Percentiles rank a stretch among this genome's conserved stretches.
Evolutionary conservation across 176 grass and related monocot genomes (phyloP).

Genomic region (Ensete ventricosum): DNA sequence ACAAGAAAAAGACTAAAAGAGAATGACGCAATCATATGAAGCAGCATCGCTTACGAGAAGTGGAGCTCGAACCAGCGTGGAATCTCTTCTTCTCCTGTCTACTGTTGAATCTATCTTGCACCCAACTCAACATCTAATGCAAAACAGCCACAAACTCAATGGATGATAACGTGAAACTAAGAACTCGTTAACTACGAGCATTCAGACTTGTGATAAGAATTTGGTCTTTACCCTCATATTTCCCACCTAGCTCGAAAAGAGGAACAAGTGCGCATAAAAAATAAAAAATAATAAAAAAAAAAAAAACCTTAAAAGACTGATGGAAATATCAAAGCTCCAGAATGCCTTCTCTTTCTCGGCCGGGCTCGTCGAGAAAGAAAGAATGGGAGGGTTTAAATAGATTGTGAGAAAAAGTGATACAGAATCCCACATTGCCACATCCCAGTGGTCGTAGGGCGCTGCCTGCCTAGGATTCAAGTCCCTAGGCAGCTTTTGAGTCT

Average conservation of each 20-base stretch:
- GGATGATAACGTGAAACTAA: too few species aligned
- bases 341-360: too few species aligned
- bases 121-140: conserved; percentile 63
- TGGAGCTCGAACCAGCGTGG: conserved; percentile 9
- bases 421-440: conserved; percentile 2
- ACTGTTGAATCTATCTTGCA: conserved; percentile 42
- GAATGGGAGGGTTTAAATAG: neutral
- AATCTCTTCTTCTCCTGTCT: conserved; percentile 32
- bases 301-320: neutral
- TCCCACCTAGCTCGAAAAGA: neutral
- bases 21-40: neutral
- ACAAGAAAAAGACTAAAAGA: too few species aligned
- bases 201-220: neutral
- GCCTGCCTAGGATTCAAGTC: neutral
- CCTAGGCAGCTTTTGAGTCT: neutral
- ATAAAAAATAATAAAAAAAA: too few species aligned
- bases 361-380: neutral
- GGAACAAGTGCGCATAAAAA: neutral
- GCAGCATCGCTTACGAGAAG: conserved; percentile 16
- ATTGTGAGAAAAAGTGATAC: neutral
- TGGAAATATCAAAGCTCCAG: neutral
- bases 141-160: too few species aligned
- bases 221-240: neutral
- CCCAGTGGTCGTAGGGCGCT: neutral
- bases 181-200: too few species aligned